These are phyloP conservation scores for Aspergillus sp. DNA, from an alignment of 2,329 filamentous ascomycete species.

Conservation along the genomic window DNA sequence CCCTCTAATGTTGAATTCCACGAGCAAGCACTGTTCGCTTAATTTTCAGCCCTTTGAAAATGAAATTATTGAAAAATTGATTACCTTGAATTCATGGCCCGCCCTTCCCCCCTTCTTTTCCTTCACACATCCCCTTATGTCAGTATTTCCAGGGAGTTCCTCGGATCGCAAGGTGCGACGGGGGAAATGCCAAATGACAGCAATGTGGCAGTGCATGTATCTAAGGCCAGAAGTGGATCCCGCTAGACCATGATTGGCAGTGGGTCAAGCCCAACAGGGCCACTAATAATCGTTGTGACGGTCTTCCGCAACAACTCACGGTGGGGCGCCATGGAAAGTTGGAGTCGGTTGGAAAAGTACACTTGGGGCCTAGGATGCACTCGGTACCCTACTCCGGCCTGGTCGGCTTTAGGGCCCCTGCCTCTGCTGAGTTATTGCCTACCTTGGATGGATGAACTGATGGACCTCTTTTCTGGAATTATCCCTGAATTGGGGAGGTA, in stretches of 20 bases:
- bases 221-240: slow-evolving; percentile 23
- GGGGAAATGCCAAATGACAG: slow-evolving; percentile 25
- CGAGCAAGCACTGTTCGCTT: neutral
- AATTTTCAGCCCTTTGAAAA: neutral
- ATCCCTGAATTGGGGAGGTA: slow-evolving; percentile 1
- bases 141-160: slow-evolving; percentile 13
- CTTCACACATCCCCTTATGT: neutral
- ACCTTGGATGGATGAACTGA: neutral
- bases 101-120: neutral
- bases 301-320: slow-evolving; percentile 15
- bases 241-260: slow-evolving; percentile 21
- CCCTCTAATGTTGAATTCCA: too few relatives aligned
- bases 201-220: slow-evolving; percentile 32
- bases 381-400: slow-evolving; percentile 12
- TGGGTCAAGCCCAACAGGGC: slow-evolving; percentile 21
- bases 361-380: neutral
- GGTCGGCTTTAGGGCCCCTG: neutral
- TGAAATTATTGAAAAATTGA: too few relatives aligned
- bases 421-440: neutral
- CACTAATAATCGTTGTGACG: slow-evolving; percentile 20
- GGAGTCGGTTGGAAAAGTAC: slow-evolving; percentile 7
- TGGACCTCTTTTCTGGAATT: slow-evolving; percentile 12
- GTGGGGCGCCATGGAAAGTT: slow-evolving; percentile 18
- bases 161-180: slow-evolving; percentile 13
- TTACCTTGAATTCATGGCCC: neutral